Evolutionary conservation across 2,329 filamentous ascomycete species (phyloP).

Genomic region (Colletotrichum liriopes): DNA sequence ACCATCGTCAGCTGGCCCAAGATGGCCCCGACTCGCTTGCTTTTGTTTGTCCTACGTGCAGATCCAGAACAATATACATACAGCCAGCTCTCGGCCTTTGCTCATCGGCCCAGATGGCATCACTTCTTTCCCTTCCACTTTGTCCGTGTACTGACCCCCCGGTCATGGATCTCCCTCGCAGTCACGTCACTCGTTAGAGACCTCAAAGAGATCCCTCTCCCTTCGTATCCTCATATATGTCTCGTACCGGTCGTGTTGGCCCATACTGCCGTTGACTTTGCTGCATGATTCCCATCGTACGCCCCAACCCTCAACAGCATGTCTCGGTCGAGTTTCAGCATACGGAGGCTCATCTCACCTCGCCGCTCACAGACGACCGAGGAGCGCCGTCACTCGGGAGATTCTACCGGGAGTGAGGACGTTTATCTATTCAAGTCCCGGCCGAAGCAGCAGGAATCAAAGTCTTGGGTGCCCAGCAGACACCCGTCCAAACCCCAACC

Average conservation of each 20-base stretch:
- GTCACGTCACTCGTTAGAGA: slow-evolving; percentile 24
- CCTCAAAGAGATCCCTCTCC: slow-evolving; percentile 10
- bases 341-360: slow-evolving; percentile 60
- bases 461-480: slow-evolving; percentile 32
- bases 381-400: slow-evolving; percentile 28
- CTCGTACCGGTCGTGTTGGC: slow-evolving; percentile 45
- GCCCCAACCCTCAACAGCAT: slow-evolving; percentile 52
- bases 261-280: slow-evolving; percentile 43
- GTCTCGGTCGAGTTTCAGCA: slow-evolving; percentile 60
- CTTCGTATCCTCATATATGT: slow-evolving; percentile 44
- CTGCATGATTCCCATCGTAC: slow-evolving; percentile 31
- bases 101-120: slow-evolving; percentile 23
- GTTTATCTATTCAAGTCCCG: slow-evolving; percentile 40
- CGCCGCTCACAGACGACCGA: slow-evolving; percentile 45
- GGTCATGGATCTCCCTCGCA: slow-evolving; percentile 9
- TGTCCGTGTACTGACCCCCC: slow-evolving; percentile 12
- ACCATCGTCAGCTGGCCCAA: slow-evolving; percentile 31
- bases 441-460: slow-evolving; percentile 23
- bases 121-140: slow-evolving; percentile 30
- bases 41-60: slow-evolving; percentile 38
- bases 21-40: slow-evolving; percentile 38
- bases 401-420: slow-evolving; percentile 39
- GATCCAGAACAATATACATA: slow-evolving; percentile 39
- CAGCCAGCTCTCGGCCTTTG: slow-evolving; percentile 25
- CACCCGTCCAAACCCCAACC: slow-evolving; percentile 11